phyloP scores from a whole-genome alignment of 805 yeast species.

The Monosporozyma aerobia region DNA sequence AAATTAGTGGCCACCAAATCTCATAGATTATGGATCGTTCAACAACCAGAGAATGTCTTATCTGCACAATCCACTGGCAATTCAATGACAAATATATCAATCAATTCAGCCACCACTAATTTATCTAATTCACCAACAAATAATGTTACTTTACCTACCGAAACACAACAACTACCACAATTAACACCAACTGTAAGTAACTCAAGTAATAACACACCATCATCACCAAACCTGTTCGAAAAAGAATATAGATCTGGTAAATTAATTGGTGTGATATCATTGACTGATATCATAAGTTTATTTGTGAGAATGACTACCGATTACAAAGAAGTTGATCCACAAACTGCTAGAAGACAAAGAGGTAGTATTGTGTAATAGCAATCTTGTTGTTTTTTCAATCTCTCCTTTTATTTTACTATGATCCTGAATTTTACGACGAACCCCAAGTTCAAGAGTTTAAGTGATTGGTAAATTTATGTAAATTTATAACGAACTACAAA shows the following conservation, averaged over 20 bases:
- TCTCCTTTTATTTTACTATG: neutral
- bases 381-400: neutral
- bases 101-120: neutral
- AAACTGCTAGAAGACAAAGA: constrained; percentile 79
- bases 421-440: neutral
- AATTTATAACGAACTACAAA: too few relatives aligned
- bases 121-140: neutral
- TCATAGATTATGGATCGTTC: constrained; percentile 82
- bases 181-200: constrained; percentile 5
- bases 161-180: constrained; percentile 5
- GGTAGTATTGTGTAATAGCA: constrained; percentile 38
- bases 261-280: constrained; percentile 81
- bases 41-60: constrained; percentile 34
- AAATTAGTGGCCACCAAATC: constrained; percentile 91
- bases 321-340: constrained; percentile 78
- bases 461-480: too few relatives aligned
- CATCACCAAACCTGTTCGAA: constrained; percentile 28
- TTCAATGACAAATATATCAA: constrained; percentile 2
- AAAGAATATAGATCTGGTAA: constrained; percentile 60
- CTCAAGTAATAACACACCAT: neutral
- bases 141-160: neutral
- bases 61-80: constrained; percentile 14
- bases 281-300: constrained; percentile 80
- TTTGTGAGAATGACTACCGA: constrained; percentile 52
- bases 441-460: too few relatives aligned